Evolutionary conservation across 768 basidiomycete species (phyloP).

Genomic region (Melanogaster broomeanus): DNA sequence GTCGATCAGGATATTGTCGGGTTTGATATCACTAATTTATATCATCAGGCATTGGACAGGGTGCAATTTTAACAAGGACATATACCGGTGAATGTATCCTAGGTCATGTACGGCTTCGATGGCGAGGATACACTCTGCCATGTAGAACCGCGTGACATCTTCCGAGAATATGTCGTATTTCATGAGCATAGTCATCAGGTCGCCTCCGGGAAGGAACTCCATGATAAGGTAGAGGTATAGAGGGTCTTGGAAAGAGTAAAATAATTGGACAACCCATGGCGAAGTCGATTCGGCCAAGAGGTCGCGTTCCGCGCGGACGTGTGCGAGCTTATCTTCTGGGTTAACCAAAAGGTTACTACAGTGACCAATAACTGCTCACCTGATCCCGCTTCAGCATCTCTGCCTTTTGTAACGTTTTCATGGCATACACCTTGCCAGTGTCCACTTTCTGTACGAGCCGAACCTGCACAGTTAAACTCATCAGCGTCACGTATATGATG

Average conservation of each 20-base stretch:
- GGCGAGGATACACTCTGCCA: slow-evolving; percentile 97
- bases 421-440: slow-evolving; percentile 97
- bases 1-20: slow-evolving; percentile 98
- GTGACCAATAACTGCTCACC: slow-evolving; percentile 45
- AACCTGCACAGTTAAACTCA: slow-evolving; percentile 51
- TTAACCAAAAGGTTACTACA: slow-evolving; percentile 4
- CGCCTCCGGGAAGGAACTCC: slow-evolving; percentile 91
- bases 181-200: slow-evolving; percentile 99
- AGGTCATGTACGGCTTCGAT: slow-evolving; percentile 98
- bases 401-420: slow-evolving; percentile 98
- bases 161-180: slow-evolving; percentile 99
- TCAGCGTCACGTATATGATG: background rate
- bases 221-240: slow-evolving; percentile 97
- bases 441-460: slow-evolving; percentile 96
- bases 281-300: slow-evolving; percentile 96
- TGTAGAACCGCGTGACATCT: slow-evolving; percentile 98
- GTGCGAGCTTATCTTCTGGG: slow-evolving; percentile 69
- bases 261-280: slow-evolving; percentile 96
- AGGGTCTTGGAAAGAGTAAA: slow-evolving; percentile 97
- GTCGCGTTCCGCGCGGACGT: slow-evolving; percentile 96
- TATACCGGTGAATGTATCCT: slow-evolving; percentile 98
- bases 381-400: slow-evolving; percentile 99
- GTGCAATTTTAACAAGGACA: background rate
- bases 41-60: background rate
- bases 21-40: slow-evolving; percentile 88